Base-by-base conservation (phyloP, 306 rosid species). In the Trifolium repens region DNA sequence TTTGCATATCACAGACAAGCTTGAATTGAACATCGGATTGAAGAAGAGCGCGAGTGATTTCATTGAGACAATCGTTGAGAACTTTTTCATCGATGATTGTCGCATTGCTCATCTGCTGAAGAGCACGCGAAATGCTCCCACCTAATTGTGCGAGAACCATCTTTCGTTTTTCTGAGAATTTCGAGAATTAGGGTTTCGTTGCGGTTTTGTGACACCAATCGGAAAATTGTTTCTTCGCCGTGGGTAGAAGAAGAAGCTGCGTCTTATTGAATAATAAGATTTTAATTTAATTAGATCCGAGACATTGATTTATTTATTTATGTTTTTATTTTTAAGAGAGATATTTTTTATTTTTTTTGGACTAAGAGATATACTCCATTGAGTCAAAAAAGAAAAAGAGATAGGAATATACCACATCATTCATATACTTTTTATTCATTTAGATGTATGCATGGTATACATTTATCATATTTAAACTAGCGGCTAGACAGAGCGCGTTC, bases 81-180 rank as follows among this genome's bases (percentile, higher is more conserved):
- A 89, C 96, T 81, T 94, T 94, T 88, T 94, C 96, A 58, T 94
- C 94, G 76, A 94, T 86, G 63, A 91, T 86, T 26, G 93, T 91
- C 30, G 98, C 96, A 78, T 90, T 91, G 93, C 89, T 91, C 96
- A 94, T 94, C 93, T 88, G 93, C 90, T 87, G 91, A 61, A 91
- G 94, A 90, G 98, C 97, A 84, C 91, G 97, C 8, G 97, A 83
- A 1, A 94, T 90, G 91, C 94, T 94, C 83, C 94, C 96, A 1
- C 97, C 94, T 72, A 94, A 80, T 81, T 94, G 85, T 24, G 94
- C 90, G n/a, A 94, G 80, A 84, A 91, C 98, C 98, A 94, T 94
- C 60, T 88, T 86, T 39, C 74, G 82, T 7, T 30, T 85, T 24
- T 65, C 61, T 22, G 40, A n/a, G 7, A 37, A 40, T 40, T 79